Percentiles rank a stretch among this genome's conserved stretches.
Conservation (phyloP, 768 basidiomycete species). For the Phaeolepiota aurea region DNA sequence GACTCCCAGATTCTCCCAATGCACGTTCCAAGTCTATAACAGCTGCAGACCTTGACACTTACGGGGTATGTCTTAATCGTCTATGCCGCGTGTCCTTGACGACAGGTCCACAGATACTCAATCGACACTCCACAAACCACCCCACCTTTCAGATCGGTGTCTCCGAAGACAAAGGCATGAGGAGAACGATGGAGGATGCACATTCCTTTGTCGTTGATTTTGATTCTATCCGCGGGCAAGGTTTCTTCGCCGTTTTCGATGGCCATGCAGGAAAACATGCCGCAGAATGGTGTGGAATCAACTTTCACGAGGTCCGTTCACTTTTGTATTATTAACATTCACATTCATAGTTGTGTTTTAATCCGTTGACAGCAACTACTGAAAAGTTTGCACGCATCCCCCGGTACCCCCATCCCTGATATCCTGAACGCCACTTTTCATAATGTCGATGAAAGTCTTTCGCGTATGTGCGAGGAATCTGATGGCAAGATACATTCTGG, state of each 20-base stretch:
- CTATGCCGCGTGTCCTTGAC: too few relatives aligned
- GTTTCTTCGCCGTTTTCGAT: slow-evolving; percentile 97
- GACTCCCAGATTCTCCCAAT: slow-evolving; percentile 57
- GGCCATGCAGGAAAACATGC: slow-evolving; percentile 98
- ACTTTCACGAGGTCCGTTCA: slow-evolving; percentile 78
- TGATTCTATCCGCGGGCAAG: slow-evolving; percentile 85
- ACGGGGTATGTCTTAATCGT: slow-evolving; percentile 45
- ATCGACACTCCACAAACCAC: slow-evolving; percentile 65
- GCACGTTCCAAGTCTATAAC: slow-evolving; percentile 80
- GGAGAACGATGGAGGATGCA: slow-evolving; percentile 95
- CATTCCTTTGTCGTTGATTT: slow-evolving; percentile 97
- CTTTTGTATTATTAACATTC: not conserved
- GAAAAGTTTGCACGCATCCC: slow-evolving; percentile 53
- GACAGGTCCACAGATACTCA: slow-evolving; percentile 43
- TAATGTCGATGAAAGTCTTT: slow-evolving; percentile 77
- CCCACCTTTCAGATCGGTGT: slow-evolving; percentile 62
- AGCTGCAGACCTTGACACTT: slow-evolving; percentile 66
- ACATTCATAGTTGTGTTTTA: not conserved
- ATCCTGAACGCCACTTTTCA: slow-evolving; percentile 92
- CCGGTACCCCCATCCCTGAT: slow-evolving; percentile 66
- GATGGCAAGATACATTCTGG: slow-evolving; percentile 94
- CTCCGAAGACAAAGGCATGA: slow-evolving; percentile 80
- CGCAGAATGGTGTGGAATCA: slow-evolving; percentile 95
- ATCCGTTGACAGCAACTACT: slow-evolving; percentile 41
- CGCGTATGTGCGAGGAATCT: slow-evolving; percentile 76